Evolutionary conservation across 1,139 yeast species (phyloP), one percentile per base, ranked within the genome.

Genomic region (Pichia sp.): DNA sequence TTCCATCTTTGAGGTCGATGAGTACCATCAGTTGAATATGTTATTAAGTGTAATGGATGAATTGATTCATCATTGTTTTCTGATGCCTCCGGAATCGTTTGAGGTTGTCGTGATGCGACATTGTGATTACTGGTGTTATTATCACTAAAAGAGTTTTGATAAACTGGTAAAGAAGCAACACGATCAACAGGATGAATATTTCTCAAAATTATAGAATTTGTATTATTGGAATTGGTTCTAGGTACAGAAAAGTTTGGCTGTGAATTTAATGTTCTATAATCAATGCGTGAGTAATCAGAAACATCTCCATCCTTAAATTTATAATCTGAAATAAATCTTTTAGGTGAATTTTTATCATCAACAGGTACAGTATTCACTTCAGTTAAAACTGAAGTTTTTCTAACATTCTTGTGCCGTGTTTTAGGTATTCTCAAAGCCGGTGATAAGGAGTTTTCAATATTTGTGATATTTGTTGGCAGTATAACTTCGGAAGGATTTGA

Each of bases 111-210:
- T 13, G 44, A 13, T 5, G 13, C 13, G 22, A 7, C 22, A 12
- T 35, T 11, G 7, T 24, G 1, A 5, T 39, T 20, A 30, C n/a
- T n/a, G n/a, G n/a, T n/a, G n/a, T 16, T 23, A 12, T 30, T 15
- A 24, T 26, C 20, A 20, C n/a, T 7, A 12, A 29, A 12, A 18
- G 26, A 29, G 8, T 36, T 27, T n/a, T 32, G 34, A 39, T 51
- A 51, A 8, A 54, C 46, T 4, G 65, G 67, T n/a, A 56, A 55
- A 15, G 65, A 59, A 7, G 56, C 67, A 8, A 58, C 54, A 47
- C 64, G 50, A 39, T 57, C 58, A 4, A 60, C 57, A 0, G 65
- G 64, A 36, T 52, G 55, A 5, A 61, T 54, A 29, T 50, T 43
- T n/a, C 18, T 35, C 20, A 44, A 20, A 16, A 23, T 16, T 7